A percentile compares a stretch with the other conserved stretches of the same genome.
phyloP scores from a whole-genome alignment of 805 yeast genomes.

The Pichia insulana region DNA sequence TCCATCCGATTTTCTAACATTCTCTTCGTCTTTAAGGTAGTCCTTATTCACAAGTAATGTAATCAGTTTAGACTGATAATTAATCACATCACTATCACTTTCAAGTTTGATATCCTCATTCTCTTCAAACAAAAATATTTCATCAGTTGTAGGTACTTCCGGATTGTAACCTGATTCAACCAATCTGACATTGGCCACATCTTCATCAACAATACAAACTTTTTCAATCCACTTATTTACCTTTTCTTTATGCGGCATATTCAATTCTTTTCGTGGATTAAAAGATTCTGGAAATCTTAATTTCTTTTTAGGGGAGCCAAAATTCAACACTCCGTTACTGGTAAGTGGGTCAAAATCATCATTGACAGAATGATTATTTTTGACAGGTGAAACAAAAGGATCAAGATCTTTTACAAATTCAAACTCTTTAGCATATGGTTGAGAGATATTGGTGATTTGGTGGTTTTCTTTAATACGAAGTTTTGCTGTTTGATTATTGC shows the following conservation, averaged over 20 bases:
- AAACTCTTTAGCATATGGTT: background rate
- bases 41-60: constrained; percentile 35
- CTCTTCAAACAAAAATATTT: constrained; percentile 12
- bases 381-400: background rate
- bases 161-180: constrained; percentile 44
- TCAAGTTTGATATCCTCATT: constrained; percentile 20
- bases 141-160: constrained; percentile 26
- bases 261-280: constrained; percentile 52
- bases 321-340: background rate
- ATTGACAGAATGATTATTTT: background rate
- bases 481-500: background rate
- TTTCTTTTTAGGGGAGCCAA: background rate
- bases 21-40: constrained; percentile 28
- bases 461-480: background rate
- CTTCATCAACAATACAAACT: constrained; percentile 35
- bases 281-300: constrained; percentile 37
- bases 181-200: constrained; percentile 26
- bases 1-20: constrained; percentile 7
- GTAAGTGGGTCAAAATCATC: background rate
- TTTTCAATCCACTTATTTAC: constrained; percentile 54
- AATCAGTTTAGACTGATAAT: constrained; percentile 44
- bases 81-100: constrained; percentile 40
- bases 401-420: background rate
- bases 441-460: background rate
- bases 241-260: constrained; percentile 61